Base-by-base conservation (phyloP, 2,329 filamentous ascomycete species). In the Nemania sp. region DNA sequence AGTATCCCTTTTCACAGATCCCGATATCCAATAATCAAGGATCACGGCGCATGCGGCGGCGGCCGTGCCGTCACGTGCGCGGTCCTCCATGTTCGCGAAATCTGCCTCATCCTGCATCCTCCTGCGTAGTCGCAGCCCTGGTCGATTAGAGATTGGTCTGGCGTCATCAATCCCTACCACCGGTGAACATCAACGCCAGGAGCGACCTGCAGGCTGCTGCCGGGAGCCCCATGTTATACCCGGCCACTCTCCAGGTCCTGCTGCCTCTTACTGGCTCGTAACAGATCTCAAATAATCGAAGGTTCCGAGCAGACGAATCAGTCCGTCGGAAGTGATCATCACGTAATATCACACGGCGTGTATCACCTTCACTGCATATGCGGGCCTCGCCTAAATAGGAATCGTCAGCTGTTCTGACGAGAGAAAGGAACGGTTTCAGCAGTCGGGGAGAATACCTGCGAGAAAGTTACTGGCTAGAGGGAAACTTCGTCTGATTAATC, bases 321-420 rank as follows among this genome's bases (percentile, higher is more conserved):
- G 10, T 13, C 18, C 9, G n/a, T 11, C 25, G 15, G n/a, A 57
- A 39, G 13, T 12, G 32, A 34, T 54, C 42, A 62, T 51, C 15
- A 34, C 39, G 45, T 47, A 40, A 45, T 54, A 46, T 18, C 32
- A 47, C 54, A 15, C 45, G n/a, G 13, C 37, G 54, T 21, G 53
- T 58, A 54, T 46, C 17, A 29, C 45, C 35, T 48, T 39, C 21
- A 49, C 46, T 34, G 20, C 55, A 55, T 52, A 59, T 62, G 55
- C 55, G 32, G 15, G 47, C 46, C 20, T 62, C 50, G 50, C 42
- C 29, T 37, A 48, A 54, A 46, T 12, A 21, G 45, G 29, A 20
- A 42, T 29, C 35, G 43, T 50, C 53, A 53, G 48, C 7, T 43
- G 25, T 37, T 12, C 18, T 37, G 40, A 25, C 10, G 25, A 35